phyloP scores from a whole-genome alignment of 306 rosid species.

The Quercus ilex region DNA sequence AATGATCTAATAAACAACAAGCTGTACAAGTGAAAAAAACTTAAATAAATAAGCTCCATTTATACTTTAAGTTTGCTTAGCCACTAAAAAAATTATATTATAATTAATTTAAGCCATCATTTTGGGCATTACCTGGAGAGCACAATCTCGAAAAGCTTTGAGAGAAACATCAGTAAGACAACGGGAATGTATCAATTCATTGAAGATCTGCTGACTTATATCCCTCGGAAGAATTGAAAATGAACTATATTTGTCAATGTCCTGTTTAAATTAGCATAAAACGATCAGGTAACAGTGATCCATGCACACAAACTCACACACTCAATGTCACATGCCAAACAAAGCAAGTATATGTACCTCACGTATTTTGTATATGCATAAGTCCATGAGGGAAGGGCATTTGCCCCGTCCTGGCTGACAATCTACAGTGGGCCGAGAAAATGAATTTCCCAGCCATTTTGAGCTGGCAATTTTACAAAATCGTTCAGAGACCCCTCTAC shows the following conservation, averaged over 20 bases:
- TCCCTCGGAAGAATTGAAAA: constrained; percentile 62
- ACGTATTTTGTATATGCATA: constrained; percentile 60
- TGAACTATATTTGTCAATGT: constrained; percentile 41
- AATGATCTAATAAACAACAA: constrained; percentile 1
- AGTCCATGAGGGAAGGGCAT: constrained; percentile 58
- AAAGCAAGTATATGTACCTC: constrained; percentile 29
- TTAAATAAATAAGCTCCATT: constrained; percentile 15
- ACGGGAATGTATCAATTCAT: constrained; percentile 52
- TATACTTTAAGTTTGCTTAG: too few species aligned
- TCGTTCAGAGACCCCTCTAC: constrained; percentile 35
- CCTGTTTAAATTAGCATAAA: constrained; percentile 32
- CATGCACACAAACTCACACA: not conserved
- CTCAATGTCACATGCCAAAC: not conserved
- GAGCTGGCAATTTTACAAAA: constrained; percentile 44
- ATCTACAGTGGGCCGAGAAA: constrained; percentile 31
- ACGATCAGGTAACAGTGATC: constrained; percentile 2
- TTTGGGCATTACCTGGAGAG: constrained; percentile 48
- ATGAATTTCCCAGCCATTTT: constrained; percentile 50
- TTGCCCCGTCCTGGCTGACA: constrained; percentile 32
- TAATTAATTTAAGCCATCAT: constrained; percentile 15
- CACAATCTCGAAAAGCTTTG: constrained; percentile 60
- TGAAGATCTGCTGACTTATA: constrained; percentile 63
- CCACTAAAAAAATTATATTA: too few species aligned
- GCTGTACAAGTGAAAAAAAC: not conserved
- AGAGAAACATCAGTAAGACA: constrained; percentile 50